Evolutionary conservation across 2,329 filamentous ascomycete species (phyloP), one percentile per base, ranked within the genome.

Genomic region (Verruconis gallopava): DNA sequence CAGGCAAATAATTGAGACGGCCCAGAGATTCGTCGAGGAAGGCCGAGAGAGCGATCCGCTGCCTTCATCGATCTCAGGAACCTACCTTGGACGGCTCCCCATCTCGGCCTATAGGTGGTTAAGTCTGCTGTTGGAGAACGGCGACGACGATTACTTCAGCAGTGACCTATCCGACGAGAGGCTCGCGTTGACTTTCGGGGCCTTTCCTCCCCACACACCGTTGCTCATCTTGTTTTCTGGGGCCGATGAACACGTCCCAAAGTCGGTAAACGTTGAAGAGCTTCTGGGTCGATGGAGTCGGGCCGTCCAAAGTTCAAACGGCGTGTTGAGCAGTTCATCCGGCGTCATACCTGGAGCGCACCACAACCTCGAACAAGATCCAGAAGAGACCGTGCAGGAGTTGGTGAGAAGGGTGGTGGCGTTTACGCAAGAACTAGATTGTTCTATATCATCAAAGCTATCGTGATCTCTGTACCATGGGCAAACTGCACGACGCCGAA

Each of bases 111-210:
- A 63, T 36, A 57, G 78, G 33, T 79, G 75, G 56, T 54, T 78
- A 25, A 74, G 72, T 37, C 60, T 82, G 4, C 63, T 69, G 0
- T 72, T 67, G 17, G 73, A 73, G 1, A 63, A 66, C 37, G 81
- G 79, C 6, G 80, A 83, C 45, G 88, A 95, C 56, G 88, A 94
- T 56, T 85, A 82, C 54, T 94, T 93, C 62, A 88, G 81, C n/a
- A 78, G 76, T 2, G 82, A 91, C 54, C 62, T 91, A n/a, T 58
- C 65, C 0, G 70, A 75, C 33, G 66, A 72, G 21, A 65, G 68
- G 14, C 63, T 86, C 4, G 53, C 59, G 18, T 56, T 56, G 12
- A 79, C 79, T n/a, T 94, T 89, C 71, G 72, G 77, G 3, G 63
- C 62, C 38, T 64, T 85, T 43, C 62, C 72, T 40, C 44, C 47